phyloP scores from a whole-genome alignment of 176 grass and related monocot genomes.

The Oryza australiensis region DNA sequence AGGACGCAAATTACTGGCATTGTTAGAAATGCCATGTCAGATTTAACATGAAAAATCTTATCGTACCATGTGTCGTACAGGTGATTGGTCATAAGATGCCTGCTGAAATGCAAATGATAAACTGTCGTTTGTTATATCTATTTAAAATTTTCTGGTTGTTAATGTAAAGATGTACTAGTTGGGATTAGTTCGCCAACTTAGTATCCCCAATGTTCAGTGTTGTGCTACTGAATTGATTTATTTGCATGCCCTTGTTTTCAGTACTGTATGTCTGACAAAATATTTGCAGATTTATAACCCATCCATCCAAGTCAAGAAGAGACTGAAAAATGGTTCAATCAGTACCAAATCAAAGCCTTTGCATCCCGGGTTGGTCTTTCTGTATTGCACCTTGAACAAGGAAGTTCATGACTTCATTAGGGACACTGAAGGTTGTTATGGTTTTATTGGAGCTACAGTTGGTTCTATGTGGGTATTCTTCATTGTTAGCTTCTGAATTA shows the following conservation, averaged over 20 bases:
- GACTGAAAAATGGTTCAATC: constrained; percentile 59
- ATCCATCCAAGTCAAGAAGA: constrained; percentile 49
- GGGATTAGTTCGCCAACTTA: not conserved
- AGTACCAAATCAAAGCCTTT: constrained; percentile 68
- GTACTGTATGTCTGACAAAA: not conserved
- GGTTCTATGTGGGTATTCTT: constrained; percentile 55
- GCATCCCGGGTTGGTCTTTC: constrained; percentile 72
- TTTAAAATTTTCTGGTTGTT: not conserved
- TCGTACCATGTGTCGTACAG: not conserved
- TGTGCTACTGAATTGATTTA: constrained; percentile 12
- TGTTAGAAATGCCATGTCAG: not conserved
- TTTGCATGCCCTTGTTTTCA: not conserved
- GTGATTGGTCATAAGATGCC: not conserved
- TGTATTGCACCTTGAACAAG: constrained; percentile 76
- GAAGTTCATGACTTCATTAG: constrained; percentile 84
- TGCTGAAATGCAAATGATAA: not conserved
- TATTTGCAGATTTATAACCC: constrained; percentile 83
- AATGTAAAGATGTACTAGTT: not conserved
- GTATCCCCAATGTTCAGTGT: not conserved
- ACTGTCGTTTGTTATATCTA: not conserved
- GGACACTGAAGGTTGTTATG: constrained; percentile 66
- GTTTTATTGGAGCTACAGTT: constrained; percentile 82
- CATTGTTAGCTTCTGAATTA: not conserved
- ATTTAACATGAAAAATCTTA: not conserved
- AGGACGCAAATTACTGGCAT: not conserved